Base-by-base conservation (phyloP, 805 yeast genomes). In the Metschnikowia drakensbergensis region DNA sequence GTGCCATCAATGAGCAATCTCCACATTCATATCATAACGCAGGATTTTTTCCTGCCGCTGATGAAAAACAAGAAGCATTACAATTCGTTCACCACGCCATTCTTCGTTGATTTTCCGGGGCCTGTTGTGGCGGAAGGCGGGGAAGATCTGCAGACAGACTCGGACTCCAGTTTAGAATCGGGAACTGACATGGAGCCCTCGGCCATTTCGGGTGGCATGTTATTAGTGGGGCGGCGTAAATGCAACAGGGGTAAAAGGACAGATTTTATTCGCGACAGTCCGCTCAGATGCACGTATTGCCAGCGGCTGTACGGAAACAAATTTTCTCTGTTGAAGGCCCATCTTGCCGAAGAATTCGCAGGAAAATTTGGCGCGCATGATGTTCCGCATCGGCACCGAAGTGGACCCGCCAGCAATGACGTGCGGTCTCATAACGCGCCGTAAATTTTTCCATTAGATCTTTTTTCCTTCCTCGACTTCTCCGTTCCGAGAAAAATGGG, bases 1-100 rank as follows among this genome's bases (percentile, higher is more conserved):
- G 75, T 75, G 2, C 96, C 96, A 3, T 83, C 90, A 0, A 61
- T 87, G 75, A 65, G 64, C 35, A 86, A 88, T 60, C 57, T 87
- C 39, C 96, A 88, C 58, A 68, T 88, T 17, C 96, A 88, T 66
- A 80, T 88, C 25, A 72, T 88, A 42, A 81, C 90, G 0, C 70
- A 67, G 42, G 96, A 88, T 63, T 76, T 84, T 58, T 58, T 69
- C 54, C 79, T 86, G 7, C 66, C 66, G 0, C 58, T 70, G 26
- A 48, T 87, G 67, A 87, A 86, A 61, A 70, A 81, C 55, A 79
- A 75, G 50, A 75, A 72, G 47, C 96, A 88, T 63, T 87, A 80
- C 63, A 83, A 83, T 59, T 82, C 90, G 3, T 88, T 88, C 65
- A 82, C 72, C 22, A 80, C 90, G 0, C 56, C 58, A 0, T 88